phyloP scores from a whole-genome alignment of 2,329 filamentous ascomycete species.

The Eutypa lata region DNA sequence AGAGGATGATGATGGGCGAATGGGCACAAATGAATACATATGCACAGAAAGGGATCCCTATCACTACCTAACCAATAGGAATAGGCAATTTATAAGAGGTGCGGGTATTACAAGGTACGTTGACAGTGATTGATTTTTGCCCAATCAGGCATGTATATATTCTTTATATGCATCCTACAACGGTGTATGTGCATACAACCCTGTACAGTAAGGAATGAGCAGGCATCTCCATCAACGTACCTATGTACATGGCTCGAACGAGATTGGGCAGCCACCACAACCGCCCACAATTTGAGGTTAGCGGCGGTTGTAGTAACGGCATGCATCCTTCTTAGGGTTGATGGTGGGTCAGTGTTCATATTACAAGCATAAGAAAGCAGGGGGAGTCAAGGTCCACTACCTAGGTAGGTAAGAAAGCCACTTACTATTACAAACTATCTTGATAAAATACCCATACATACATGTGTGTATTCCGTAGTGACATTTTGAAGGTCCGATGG shows the following conservation, averaged over 20 bases:
- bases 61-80: background rate
- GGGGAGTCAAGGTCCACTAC: background rate
- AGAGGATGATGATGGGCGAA: background rate
- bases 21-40: background rate
- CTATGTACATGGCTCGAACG: background rate
- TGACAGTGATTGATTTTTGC: background rate
- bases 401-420: background rate
- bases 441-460: background rate
- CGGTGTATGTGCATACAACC: background rate
- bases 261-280: background rate
- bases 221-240: background rate
- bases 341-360: background rate
- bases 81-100: background rate
- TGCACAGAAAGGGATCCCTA: background rate
- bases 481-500: no score
- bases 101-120: background rate
- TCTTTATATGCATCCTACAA: background rate
- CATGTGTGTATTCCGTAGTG: background rate
- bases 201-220: background rate
- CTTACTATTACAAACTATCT: background rate
- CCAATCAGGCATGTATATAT: background rate
- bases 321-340: background rate
- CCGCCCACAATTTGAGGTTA: background rate
- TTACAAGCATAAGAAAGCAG: background rate
- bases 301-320: background rate